Evolutionary conservation across 2,329 filamentous ascomycete genomes (phyloP), one percentile per base, ranked within the genome.

Genomic region (Endoconidiophora polonica): DNA sequence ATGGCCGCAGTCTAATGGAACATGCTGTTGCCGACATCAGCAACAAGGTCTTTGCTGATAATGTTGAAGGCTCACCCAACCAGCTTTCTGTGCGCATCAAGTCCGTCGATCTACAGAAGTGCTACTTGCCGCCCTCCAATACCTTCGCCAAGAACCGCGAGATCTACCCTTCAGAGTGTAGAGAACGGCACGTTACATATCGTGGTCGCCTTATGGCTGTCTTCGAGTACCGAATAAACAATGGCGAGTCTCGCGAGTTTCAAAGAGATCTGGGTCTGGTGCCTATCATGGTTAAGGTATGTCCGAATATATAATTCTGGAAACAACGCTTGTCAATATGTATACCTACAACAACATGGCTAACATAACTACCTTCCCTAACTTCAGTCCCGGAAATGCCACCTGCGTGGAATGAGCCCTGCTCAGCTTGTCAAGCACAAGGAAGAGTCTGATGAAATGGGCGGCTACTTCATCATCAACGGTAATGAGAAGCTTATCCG

Each of bases 391-490:
- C 94, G 87, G 63, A 75, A 80, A 62, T 98, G 91, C 62, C 87
- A 98, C 62, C 75, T 98, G 23, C 81, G 94, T 63, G 82, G 83
- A 55, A 81, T 88, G 59, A 81, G 86, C 4, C 91, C 91, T 0
- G 81, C 81, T 9, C 73, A 83, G 59, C 73, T 98, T 14, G 86
- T 96, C 26, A 73, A 83, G 55, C 78, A 79, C 54, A 94, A 95
- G 63, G 91, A 98, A 66, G 91, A 98, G 65, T 84, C 88, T 0
- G 91, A 98, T 65, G 91, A 98, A 65, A 68, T 96, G 29, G 91
- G 91, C 37, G 91, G 91, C 42, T 98, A 96, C 65, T 98, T 96
- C 61, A 79, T 98, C 59, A 84, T 98, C 59, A 98, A 98, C 63
- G 91, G 91, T 56, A 94, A 88, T 60, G 91, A 98, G 65, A 96